These are phyloP conservation scores for Saccharomyces hybrid DNA, from an alignment of 1,139 yeast species.

Conservation along the genomic window DNA sequence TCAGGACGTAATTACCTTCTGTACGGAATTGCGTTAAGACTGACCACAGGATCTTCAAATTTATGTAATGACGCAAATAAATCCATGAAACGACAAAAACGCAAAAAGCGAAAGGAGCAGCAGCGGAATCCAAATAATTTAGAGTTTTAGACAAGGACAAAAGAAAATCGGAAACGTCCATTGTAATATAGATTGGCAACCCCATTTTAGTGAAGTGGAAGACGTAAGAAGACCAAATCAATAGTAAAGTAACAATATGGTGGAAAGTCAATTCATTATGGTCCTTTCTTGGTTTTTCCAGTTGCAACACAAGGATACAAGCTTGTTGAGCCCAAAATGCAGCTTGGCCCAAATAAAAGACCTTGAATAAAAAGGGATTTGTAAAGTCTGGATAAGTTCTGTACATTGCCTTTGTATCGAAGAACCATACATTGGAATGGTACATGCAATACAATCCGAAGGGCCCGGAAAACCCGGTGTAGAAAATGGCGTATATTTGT, in stretches of 20 bases:
- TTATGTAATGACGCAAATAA: constrained; percentile 77
- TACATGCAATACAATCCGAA: constrained; percentile 81
- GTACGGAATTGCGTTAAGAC: constrained; percentile 74
- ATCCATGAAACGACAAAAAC: constrained; percentile 69
- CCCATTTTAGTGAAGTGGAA: constrained; percentile 96
- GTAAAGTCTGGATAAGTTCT: constrained; percentile 72
- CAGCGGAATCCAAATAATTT: constrained; percentile 63
- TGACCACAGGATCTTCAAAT: constrained; percentile 71
- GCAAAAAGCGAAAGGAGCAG: constrained; percentile 56
- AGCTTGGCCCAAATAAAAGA: constrained; percentile 81
- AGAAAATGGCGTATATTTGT: constrained; percentile 74
- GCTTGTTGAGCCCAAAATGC: constrained; percentile 95
- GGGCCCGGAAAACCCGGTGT: constrained; percentile 72
- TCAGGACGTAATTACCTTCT: constrained; percentile 68
- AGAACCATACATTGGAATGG: constrained; percentile 74
- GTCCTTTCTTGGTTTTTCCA: constrained; percentile 90
- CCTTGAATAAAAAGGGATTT: constrained; percentile 60
- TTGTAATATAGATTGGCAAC: constrained; percentile 74
- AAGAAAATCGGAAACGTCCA: constrained; percentile 89
- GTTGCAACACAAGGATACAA: constrained; percentile 63
- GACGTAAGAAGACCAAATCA: constrained; percentile 75
- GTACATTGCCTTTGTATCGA: constrained; percentile 72
- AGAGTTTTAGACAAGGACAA: constrained; percentile 72
- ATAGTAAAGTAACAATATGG: constrained; percentile 78
- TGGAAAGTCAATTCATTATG: constrained; percentile 82